These are phyloP conservation scores for Apiotrichum gracile DNA, from an alignment of 1,284 basidiomycete genomes.

Conservation along the genomic window DNA sequence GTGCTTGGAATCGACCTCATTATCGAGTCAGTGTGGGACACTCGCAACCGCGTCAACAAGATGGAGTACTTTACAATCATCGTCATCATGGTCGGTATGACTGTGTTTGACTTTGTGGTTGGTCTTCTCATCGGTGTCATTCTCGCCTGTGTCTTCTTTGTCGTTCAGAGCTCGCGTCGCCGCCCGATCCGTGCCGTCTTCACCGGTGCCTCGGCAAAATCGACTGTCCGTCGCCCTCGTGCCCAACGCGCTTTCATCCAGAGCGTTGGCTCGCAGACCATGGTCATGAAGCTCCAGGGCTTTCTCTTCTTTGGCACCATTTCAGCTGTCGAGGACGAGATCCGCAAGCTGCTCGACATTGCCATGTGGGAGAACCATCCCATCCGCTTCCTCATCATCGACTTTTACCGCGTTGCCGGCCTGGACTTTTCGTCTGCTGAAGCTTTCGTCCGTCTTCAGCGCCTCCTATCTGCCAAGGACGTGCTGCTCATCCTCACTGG, in stretches of 20 bases:
- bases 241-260: conserved; percentile 84
- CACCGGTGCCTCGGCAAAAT: conserved; percentile 73
- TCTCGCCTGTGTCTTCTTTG: conserved; percentile 91
- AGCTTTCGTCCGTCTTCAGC: conserved; percentile 85
- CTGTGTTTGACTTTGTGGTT: conserved; percentile 85
- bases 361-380: conserved; percentile 71
- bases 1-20: conserved; percentile 90
- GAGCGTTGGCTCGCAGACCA: conserved; percentile 85
- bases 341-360: conserved; percentile 62
- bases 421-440: conserved; percentile 94
- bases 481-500: conserved; percentile 89
- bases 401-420: conserved; percentile 77
- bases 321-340: conserved; percentile 68
- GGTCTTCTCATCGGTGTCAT: conserved; percentile 90
- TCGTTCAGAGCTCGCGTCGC: conserved; percentile 81
- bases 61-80: conserved; percentile 55
- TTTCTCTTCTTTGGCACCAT: conserved; percentile 93
- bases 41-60: conserved; percentile 75
- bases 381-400: conserved; percentile 81
- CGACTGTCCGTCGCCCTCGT: conserved; percentile 83
- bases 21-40: conserved; percentile 96
- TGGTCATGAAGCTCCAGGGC: conserved; percentile 83
- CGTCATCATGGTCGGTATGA: conserved; percentile 77
- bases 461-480: conserved; percentile 67
- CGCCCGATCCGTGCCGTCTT: conserved; percentile 74